Conservation (phyloP, 306 rosid genomes). For the Malus domestica region DNA sequence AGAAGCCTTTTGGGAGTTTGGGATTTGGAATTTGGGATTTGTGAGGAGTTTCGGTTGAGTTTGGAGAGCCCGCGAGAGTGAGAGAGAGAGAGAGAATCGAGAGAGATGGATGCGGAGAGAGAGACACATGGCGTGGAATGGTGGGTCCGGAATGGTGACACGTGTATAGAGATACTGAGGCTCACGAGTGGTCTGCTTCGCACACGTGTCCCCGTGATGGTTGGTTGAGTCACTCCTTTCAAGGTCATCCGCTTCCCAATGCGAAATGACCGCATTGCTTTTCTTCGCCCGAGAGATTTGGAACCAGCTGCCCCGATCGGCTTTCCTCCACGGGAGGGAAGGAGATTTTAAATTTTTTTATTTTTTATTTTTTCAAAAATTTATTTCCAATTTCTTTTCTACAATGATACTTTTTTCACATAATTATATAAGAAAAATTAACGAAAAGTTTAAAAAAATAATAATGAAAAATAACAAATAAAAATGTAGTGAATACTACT, state of each 20-base stretch:
- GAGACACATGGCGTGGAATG: conserved; percentile 28
- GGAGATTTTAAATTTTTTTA: too few relatives aligned
- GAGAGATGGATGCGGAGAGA: conserved; percentile 2
- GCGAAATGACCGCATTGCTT: conserved; percentile 24
- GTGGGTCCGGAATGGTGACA: conserved; percentile 24
- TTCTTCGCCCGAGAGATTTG: conserved; percentile 2
- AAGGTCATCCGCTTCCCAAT: conserved; percentile 42
- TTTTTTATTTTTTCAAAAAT: too few relatives aligned
- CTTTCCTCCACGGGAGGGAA: too few relatives aligned
- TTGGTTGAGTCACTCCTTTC: conserved; percentile 12
- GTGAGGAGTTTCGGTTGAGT: neutral
- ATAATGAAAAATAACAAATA: too few relatives aligned
- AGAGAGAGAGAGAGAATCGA: neutral
- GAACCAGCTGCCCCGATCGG: neutral
- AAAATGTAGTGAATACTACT: accelerated
- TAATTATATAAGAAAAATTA: too few relatives aligned
- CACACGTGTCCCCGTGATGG: conserved; percentile 11
- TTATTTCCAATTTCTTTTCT: too few relatives aligned
- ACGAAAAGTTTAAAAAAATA: too few relatives aligned
- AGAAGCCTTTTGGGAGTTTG: neutral
- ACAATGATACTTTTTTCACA: too few relatives aligned
- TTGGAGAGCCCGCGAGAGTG: too few relatives aligned
- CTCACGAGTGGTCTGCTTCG: neutral
- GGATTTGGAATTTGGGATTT: neutral
- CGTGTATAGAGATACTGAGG: conserved; percentile 26